Conservation (phyloP, 441 rosid genomes). For the Euphorbia corollata region DNA sequence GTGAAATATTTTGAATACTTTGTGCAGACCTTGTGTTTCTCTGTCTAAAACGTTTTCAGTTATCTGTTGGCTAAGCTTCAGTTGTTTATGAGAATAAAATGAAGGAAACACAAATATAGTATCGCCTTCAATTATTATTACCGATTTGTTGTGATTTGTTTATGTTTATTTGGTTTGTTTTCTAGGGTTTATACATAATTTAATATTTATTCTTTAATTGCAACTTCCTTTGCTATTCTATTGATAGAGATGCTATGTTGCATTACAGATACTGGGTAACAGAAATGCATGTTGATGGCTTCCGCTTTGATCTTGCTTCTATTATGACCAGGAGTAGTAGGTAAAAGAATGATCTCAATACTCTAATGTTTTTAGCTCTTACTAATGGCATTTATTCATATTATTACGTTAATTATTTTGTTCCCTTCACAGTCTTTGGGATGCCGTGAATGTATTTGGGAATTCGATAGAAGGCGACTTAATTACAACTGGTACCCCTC, state of each 20-base stretch:
- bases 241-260: slow-evolving; percentile 12
- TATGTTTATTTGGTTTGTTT: no score
- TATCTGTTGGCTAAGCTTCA: not conserved
- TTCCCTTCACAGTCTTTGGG: slow-evolving; percentile 63
- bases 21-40: not conserved
- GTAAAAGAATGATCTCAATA: slow-evolving; percentile 29
- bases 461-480: slow-evolving; percentile 53
- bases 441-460: slow-evolving; percentile 79
- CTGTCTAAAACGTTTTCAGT: not conserved
- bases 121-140: no score
- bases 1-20: not conserved
- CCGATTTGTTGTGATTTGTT: no score
- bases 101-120: no score
- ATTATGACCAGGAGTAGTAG: slow-evolving; percentile 94
- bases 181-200: not conserved
- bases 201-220: not conserved
- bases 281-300: slow-evolving; percentile 97
- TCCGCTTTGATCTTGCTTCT: slow-evolving; percentile 98
- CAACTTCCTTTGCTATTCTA: not conserved
- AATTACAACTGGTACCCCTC: slow-evolving; percentile 73
- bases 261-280: slow-evolving; percentile 84
- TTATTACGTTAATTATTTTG: slow-evolving; percentile 17
- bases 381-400: slow-evolving; percentile 1
- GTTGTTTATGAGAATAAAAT: not conserved
- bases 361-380: not conserved